phyloP scores from a whole-genome alignment of 2,329 filamentous ascomycete species.

The Ophiostoma pallidulum region DNA sequence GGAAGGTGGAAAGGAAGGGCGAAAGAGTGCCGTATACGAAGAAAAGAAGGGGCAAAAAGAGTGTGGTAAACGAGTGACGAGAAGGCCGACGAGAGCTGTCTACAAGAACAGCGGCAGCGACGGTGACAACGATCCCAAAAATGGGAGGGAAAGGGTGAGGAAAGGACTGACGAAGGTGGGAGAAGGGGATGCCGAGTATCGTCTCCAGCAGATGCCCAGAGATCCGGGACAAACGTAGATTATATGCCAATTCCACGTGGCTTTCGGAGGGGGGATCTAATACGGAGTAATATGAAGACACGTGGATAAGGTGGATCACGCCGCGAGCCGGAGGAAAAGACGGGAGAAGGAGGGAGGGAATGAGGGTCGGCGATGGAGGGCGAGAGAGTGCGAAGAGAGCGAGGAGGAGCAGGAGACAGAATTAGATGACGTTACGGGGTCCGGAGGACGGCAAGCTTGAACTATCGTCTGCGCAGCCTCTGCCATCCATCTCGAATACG shows the following conservation, averaged over 20 bases:
- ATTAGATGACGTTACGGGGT: too few relatives aligned
- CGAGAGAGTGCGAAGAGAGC: not conserved
- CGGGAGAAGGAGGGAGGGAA: too few relatives aligned
- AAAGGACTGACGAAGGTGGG: not conserved
- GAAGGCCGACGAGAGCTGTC: not conserved
- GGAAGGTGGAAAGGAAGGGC: not conserved
- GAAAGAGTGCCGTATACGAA: not conserved
- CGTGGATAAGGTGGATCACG: too few relatives aligned
- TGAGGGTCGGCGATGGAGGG: not conserved
- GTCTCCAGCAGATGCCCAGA: constrained; percentile 2
- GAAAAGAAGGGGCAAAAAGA: not conserved
- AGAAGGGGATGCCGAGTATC: constrained; percentile 9
- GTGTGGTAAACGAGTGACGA: not conserved
- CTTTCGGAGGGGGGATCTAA: not conserved
- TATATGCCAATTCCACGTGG: constrained; percentile 9
- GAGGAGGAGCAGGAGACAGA: too few relatives aligned
- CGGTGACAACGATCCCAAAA: too few relatives aligned
- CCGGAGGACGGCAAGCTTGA: too few relatives aligned
- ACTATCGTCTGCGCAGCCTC: too few relatives aligned
- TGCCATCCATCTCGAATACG: too few relatives aligned
- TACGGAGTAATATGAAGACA: not conserved
- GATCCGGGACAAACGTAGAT: not conserved
- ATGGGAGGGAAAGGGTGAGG: not conserved
- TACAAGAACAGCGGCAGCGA: not conserved
- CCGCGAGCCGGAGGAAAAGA: too few relatives aligned